Base-by-base conservation (phyloP, 257 asterid genomes). In the Voacanga thouarsii region DNA sequence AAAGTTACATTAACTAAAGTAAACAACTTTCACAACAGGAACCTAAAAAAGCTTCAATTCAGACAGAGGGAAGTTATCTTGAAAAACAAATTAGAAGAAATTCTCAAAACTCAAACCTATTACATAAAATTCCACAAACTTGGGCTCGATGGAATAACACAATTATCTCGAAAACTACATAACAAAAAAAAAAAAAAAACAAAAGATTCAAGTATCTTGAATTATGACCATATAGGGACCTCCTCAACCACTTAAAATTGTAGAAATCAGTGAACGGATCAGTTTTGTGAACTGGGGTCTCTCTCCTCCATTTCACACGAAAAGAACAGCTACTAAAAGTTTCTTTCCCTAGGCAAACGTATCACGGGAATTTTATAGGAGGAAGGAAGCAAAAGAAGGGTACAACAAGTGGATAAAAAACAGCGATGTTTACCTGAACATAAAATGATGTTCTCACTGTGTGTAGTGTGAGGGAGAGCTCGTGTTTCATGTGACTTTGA, bases 401-500 rank as follows among this genome's bases (percentile, higher is more conserved):
- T 6, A 41, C 0, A 1, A 37, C 9, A 30, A 65, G n/a, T 65
- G 16, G 12, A 11, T 2, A 3, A n/a, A 65, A 39, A 39, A 39
- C 26, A 39, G 51, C 18, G 49, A 67, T 19, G 50, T 39, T 39
- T 41, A 67, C 72, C 72, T 19, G 26, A 8, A 21, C n/a, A 12
- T 37, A 37, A 66, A 16, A 63, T 26, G 43, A 47, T 47, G 47
- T 8, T 44, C 3, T 47, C 12, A 47, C 12, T 47, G 51, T 7
- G 9, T 6, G 2, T 44, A 55, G 19, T 39, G 72, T 23, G 65
- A 66, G 19, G 50, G 16, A 39, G 12, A 66, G 72, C 16, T 16
- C 72, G 72, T 67, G 72, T 67, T 8, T 67, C 72, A 67, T 67
- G 72, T 67, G 72, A 67, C 18, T 67, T 43, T 21, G 72, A 39